Conservation (phyloP, 1,139 yeast species). For the Suhomyces wounanorum region DNA sequence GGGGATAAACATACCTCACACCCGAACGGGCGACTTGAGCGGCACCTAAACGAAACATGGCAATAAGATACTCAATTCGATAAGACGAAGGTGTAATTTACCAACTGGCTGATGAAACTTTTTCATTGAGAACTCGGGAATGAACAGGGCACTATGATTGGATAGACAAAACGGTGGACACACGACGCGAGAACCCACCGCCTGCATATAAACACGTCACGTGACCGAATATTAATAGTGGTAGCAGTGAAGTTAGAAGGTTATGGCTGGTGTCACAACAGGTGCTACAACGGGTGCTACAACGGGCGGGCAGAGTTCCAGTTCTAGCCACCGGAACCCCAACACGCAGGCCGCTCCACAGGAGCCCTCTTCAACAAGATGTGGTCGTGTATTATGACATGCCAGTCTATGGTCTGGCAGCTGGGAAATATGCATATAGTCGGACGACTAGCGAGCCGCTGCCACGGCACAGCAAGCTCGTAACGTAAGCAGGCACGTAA, state of each 20-base stretch:
- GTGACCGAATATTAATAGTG: neutral
- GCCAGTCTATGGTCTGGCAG: slow-evolving; percentile 10
- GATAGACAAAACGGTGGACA: slow-evolving; percentile 10
- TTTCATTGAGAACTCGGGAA: slow-evolving; percentile 14
- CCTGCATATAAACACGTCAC: neutral
- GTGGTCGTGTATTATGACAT: slow-evolving; percentile 8
- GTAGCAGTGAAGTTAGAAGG: no score
- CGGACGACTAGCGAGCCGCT: slow-evolving; percentile 5
- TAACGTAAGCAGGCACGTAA: no score
- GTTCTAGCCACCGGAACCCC: no score
- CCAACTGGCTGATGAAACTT: slow-evolving; percentile 13
- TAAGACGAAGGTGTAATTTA: slow-evolving; percentile 11
- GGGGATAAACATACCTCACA: slow-evolving; percentile 50
- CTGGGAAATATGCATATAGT: slow-evolving; percentile 11
- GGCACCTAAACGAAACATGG: slow-evolving; percentile 69
- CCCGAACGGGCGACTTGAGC: slow-evolving; percentile 62
- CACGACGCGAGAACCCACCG: slow-evolving; percentile 1
- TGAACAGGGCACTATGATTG: slow-evolving; percentile 16
- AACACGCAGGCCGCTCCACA: no score
- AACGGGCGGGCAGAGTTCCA: no score
- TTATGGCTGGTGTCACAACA: no score
- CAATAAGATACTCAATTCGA: slow-evolving; percentile 15
- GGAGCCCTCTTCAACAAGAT: neutral
- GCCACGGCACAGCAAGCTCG: slow-evolving; percentile 4
- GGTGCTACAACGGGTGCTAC: no score